Conservation (phyloP, 1,284 basidiomycete species). For the Marasmius tenuissimus region DNA sequence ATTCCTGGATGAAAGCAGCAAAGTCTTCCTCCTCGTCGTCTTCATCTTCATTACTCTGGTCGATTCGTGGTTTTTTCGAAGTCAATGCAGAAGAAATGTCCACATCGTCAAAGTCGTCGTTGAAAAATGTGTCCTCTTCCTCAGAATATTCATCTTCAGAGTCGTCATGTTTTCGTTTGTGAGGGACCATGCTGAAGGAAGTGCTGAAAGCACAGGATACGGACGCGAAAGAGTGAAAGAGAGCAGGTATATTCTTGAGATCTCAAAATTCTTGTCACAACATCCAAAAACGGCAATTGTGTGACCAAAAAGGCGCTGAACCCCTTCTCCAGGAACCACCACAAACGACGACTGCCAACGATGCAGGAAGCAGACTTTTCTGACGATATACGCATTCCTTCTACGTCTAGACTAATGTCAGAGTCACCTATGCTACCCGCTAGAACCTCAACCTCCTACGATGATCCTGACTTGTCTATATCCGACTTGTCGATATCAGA, state of each 20-base stretch:
- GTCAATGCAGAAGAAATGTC: conserved; percentile 41
- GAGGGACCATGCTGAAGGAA: background rate
- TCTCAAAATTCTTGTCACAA: background rate
- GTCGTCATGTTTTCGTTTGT: background rate
- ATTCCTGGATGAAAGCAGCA: conserved; percentile 58
- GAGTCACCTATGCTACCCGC: conserved; percentile 45
- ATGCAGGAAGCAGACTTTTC: background rate
- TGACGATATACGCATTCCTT: background rate
- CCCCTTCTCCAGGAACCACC: background rate
- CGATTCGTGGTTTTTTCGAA: conserved; percentile 29
- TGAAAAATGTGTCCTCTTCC: background rate
- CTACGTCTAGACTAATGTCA: conserved; percentile 47
- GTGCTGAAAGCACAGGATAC: background rate
- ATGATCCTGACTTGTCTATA: conserved; percentile 56
- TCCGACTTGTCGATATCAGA: conserved; percentile 60
- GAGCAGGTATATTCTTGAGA: background rate
- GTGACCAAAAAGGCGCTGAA: background rate
- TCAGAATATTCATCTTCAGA: background rate
- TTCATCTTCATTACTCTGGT: conserved; percentile 21
- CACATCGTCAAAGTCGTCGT: conserved; percentile 18
- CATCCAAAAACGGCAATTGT: background rate
- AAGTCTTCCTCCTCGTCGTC: conserved; percentile 57
- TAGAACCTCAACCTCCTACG: conserved; percentile 38
- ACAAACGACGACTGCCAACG: background rate
- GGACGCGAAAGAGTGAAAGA: background rate